phyloP scores from a whole-genome alignment of 768 basidiomycete genomes.

The Clitopilus passeckerianus region DNA sequence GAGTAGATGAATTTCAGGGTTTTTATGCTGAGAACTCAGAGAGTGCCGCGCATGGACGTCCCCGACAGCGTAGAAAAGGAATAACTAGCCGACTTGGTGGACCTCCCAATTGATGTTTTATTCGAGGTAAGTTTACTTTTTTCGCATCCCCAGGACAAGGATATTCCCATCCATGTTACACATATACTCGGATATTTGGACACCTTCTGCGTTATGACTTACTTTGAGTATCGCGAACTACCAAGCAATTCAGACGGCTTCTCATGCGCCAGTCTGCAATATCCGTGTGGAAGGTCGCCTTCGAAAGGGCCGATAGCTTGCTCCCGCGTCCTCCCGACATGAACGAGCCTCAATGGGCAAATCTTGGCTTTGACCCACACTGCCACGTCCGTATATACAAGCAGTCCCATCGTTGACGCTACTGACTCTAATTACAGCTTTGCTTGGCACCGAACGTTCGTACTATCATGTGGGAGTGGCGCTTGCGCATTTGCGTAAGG shows the following conservation, averaged over 20 bases:
- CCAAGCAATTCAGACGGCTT: slow-evolving; percentile 42
- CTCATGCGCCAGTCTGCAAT: slow-evolving; percentile 41
- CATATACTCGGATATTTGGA: slow-evolving; percentile 39
- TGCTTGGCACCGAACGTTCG: not conserved
- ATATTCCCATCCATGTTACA: not conserved
- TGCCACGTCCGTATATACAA: slow-evolving; percentile 38
- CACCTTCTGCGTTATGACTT: slow-evolving; percentile 45
- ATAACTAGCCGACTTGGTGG: slow-evolving; percentile 23
- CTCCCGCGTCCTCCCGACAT: not conserved
- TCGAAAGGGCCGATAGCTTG: slow-evolving; percentile 28
- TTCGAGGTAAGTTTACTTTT: slow-evolving; percentile 27
- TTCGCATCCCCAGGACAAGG: not conserved
- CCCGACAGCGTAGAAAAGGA: slow-evolving; percentile 11
- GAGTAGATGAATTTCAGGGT: no score
- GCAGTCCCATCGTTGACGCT: not conserved
- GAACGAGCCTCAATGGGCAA: slow-evolving; percentile 18
- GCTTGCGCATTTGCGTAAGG: not conserved
- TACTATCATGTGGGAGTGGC: not conserved
- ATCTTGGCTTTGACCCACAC: slow-evolving; percentile 45
- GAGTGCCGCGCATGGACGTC: not conserved
- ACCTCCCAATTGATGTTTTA: slow-evolving; percentile 35
- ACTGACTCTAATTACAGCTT: not conserved
- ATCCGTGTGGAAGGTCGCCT: slow-evolving; percentile 44
- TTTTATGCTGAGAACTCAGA: not conserved
- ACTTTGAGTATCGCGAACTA: slow-evolving; percentile 43